A percentile compares a stretch with the other conserved stretches of the same genome.
Evolutionary conservation across 2,329 filamentous ascomycete species (phyloP).

Genomic region (Fusarium pilosicola): DNA sequence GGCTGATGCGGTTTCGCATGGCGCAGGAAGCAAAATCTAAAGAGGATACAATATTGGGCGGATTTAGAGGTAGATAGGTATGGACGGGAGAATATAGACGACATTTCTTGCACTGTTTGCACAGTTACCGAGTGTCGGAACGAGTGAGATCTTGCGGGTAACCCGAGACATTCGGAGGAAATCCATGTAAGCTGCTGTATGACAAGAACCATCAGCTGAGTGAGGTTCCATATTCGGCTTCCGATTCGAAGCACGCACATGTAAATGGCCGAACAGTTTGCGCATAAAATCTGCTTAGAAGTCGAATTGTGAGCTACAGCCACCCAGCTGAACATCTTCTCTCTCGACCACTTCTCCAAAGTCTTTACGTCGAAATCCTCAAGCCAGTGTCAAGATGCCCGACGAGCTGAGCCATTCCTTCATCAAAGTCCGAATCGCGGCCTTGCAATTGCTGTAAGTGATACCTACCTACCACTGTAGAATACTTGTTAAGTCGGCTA

Average conservation of each 20-base stretch:
- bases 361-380: not conserved
- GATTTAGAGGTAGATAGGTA: slow-evolving; percentile 32
- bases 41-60: slow-evolving; percentile 18
- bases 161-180: not conserved
- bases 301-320: not conserved
- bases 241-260: slow-evolving; percentile 1
- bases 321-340: not conserved
- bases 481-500: not conserved
- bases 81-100: slow-evolving; percentile 33
- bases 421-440: slow-evolving; percentile 59
- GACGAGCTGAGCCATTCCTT: slow-evolving; percentile 56
- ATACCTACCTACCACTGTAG: not conserved
- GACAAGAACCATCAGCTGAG: slow-evolving; percentile 20
- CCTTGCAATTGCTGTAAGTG: slow-evolving; percentile 59
- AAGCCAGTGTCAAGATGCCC: slow-evolving; percentile 44
- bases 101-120: not conserved
- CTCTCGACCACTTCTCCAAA: not conserved
- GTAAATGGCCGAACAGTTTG: not conserved
- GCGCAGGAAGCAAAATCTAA: slow-evolving; percentile 46
- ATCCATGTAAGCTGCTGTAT: slow-evolving; percentile 7
- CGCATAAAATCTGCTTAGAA: not conserved
- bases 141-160: not conserved
- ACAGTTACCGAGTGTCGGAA: not conserved
- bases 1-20: slow-evolving; percentile 42
- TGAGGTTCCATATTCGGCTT: slow-evolving; percentile 19